A percentile compares a stretch with the other conserved stretches of the same genome.
Conservation (phyloP, 2,329 filamentous ascomycete species). For the Colletotrichum filicis region DNA sequence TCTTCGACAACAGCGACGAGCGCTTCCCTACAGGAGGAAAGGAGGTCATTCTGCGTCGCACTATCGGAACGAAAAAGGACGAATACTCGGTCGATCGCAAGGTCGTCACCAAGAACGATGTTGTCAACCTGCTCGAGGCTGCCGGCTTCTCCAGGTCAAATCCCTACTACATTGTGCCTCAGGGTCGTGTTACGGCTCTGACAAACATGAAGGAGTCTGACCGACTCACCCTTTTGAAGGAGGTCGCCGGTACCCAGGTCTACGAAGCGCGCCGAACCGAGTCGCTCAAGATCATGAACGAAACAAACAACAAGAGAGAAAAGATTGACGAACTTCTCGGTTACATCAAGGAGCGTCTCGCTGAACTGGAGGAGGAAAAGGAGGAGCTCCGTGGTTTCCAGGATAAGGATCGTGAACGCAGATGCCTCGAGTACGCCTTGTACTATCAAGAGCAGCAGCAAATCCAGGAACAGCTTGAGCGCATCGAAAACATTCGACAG, state of each 20-base stretch:
- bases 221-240: constrained; percentile 89
- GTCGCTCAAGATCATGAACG: constrained; percentile 95
- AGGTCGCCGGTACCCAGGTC: constrained; percentile 97
- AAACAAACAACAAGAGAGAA: constrained; percentile 92
- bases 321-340: constrained; percentile 95
- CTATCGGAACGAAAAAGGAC: constrained; percentile 97
- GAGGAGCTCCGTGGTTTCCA: constrained; percentile 94
- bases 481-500: constrained; percentile 83
- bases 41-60: constrained; percentile 90
- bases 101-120: constrained; percentile 92
- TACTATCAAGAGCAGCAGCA: constrained; percentile 89
- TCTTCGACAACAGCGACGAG: constrained; percentile 97
- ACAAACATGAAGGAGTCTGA: constrained; percentile 99
- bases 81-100: constrained; percentile 98
- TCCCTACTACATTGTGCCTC: constrained; percentile 98
- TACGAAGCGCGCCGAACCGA: constrained; percentile 94
- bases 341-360: constrained; percentile 90
- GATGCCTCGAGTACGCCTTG: constrained; percentile 94
- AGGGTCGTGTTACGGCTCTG: constrained; percentile 92
- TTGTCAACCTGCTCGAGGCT: constrained; percentile 94
- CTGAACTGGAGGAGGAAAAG: constrained; percentile 95
- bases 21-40: constrained; percentile 94
- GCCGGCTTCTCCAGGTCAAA: constrained; percentile 97
- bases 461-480: constrained; percentile 80
- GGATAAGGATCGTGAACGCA: constrained; percentile 90